Base-by-base conservation (phyloP, 495 filamentous ascomycete species). In the Usnea hakonensis region DNA sequence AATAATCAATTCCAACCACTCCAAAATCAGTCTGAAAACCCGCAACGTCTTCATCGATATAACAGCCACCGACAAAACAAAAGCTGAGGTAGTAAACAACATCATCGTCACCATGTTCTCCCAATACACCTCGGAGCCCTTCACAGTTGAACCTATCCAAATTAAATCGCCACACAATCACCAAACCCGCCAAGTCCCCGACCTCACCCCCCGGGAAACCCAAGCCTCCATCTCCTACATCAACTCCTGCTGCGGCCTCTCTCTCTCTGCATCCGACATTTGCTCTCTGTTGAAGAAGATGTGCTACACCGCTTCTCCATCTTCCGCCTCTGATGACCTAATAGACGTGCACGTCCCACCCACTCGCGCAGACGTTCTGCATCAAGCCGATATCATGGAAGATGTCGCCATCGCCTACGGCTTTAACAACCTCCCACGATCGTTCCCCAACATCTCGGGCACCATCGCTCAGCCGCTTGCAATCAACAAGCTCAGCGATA, bases 321-420 rank as follows among this genome's bases (percentile, higher is more conserved):
- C 93, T 21, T 69, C 72, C 26, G 72, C 79, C 57, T 79, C 87
- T 61, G 69, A 78, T 30, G 82, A 89, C 64, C 71, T 88, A 41
- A 81, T 97, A 65, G 85, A 92, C 61, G 86, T 97, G 28, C 80
- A 85, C 37, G 81, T 97, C 44, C 94, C 94, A 13, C 84, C 91
- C 32, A 97, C 90, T 44, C 86, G 94, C 32, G 92, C 94, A 9
- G 94, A 97, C 75, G 87, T 99, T 26, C 83, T 99, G 23, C 95
- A 99, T 74, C 87, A 96, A 73, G 91, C 89, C 65, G 94, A 99
- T 72, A 90, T 99, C 68, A 97, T 99, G 94, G 94, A 99, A 75
- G 94, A 99, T 74, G 85, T 94, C 21, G 94, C 91, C 21, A 90
- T 98, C 63, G 90, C 89, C 21, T 95, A 96, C 75, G 94, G 94